These are phyloP conservation scores for Spinellus fusiger DNA, from an alignment of 192 early-diverging fungal species.

Conservation along the genomic window DNA sequence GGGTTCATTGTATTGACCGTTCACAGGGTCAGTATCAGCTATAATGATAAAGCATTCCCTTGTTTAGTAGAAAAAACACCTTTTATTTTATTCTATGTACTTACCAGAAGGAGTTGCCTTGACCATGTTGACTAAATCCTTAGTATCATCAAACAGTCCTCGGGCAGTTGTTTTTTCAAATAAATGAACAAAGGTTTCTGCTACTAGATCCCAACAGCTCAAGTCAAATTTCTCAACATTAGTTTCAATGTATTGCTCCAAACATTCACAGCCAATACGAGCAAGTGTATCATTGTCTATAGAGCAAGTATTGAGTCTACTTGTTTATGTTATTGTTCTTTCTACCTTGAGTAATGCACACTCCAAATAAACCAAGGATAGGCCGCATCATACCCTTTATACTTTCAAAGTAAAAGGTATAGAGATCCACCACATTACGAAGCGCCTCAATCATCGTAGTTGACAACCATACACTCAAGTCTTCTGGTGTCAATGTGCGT, in stretches of 20 bases:
- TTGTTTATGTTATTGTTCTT: neutral
- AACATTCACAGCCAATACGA: slow-evolving; percentile 81
- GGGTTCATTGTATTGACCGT: slow-evolving; percentile 9
- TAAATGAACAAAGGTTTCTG: slow-evolving; percentile 59
- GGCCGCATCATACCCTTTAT: slow-evolving; percentile 69
- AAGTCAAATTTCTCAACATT: slow-evolving; percentile 73
- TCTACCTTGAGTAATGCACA: slow-evolving; percentile 84
- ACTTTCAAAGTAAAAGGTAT: slow-evolving; percentile 68
- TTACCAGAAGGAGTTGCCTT: neutral
- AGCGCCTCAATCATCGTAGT: slow-evolving; percentile 92
- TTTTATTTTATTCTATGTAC: too few relatives aligned
- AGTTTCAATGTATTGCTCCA: slow-evolving; percentile 81
- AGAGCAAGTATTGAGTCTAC: neutral
- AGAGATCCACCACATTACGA: slow-evolving; percentile 81
- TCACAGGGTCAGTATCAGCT: slow-evolving; percentile 4
- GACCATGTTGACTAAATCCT: slow-evolving; percentile 27
- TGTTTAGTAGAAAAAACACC: too few relatives aligned
- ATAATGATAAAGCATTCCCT: slow-evolving; percentile 9
- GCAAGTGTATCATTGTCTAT: slow-evolving; percentile 84
- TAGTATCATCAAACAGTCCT: slow-evolving; percentile 54
- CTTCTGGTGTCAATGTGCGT: slow-evolving; percentile 75
- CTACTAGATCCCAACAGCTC: slow-evolving; percentile 68
- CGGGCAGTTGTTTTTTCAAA: slow-evolving; percentile 80
- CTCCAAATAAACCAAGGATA: slow-evolving; percentile 70
- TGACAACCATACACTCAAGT: slow-evolving; percentile 88